Evolutionary conservation across 2,329 filamentous ascomycete species (phyloP).

Genomic region (Aureobasidium sp.): DNA sequence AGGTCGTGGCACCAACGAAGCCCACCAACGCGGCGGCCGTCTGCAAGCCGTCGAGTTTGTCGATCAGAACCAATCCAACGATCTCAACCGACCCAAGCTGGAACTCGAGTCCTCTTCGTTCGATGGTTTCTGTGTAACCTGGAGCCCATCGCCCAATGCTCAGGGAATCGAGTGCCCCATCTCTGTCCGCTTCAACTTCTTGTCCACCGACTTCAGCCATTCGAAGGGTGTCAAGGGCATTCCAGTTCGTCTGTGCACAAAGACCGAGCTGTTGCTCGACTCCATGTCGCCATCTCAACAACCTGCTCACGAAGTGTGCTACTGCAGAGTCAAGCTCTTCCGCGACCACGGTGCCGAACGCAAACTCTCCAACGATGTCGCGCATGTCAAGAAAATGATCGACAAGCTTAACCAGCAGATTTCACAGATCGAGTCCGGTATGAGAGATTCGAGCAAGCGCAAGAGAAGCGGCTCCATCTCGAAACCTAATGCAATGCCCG

Average conservation of each 20-base stretch:
- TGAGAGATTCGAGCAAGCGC: constrained; percentile 51
- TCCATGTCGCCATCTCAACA: constrained; percentile 38
- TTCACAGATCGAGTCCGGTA: constrained; percentile 57
- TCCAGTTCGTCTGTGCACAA: constrained; percentile 83
- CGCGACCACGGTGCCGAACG: constrained; percentile 91
- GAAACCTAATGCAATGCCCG: constrained; percentile 40
- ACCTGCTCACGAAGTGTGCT: constrained; percentile 62
- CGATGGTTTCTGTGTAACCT: constrained; percentile 85
- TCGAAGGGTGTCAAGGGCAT: constrained; percentile 98
- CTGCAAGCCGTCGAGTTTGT: constrained; percentile 94
- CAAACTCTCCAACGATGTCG: constrained; percentile 88
- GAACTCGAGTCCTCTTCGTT: constrained; percentile 61
- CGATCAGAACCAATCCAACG: constrained; percentile 49
- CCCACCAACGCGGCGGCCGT: constrained; percentile 85
- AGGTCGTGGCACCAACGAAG: constrained; percentile 88
- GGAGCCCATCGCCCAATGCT: constrained; percentile 58
- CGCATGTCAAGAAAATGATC: constrained; percentile 92
- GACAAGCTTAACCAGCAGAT: constrained; percentile 95
- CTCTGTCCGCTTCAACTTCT: constrained; percentile 92
- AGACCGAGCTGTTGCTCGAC: constrained; percentile 60
- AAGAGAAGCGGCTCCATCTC: constrained; percentile 47
- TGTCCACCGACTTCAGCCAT: constrained; percentile 97
- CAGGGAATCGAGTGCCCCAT: constrained; percentile 71
- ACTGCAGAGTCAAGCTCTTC: constrained; percentile 95
- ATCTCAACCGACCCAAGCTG: constrained; percentile 36